Evolutionary conservation across 345 rosid genomes (phyloP), one percentile per base, ranked within the genome.

Genomic region (Erysimum cheiranthoides): DNA sequence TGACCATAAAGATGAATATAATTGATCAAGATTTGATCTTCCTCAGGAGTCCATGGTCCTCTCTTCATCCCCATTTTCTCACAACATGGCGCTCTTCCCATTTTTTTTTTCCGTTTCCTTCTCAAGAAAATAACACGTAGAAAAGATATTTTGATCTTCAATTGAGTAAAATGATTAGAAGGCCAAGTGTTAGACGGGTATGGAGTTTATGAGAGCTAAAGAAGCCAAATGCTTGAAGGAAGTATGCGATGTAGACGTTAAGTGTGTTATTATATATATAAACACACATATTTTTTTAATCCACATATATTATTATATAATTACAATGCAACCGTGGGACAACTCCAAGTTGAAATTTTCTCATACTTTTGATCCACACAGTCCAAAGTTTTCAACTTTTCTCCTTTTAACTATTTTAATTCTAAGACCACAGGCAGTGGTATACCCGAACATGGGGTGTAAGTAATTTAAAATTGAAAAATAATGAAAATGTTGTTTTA

Each of bases 11-110:
- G 79, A 18, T 79, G 84, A 78, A 89, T 84, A 77, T 86, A 80
- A 47, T 68, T 82, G 45, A 82, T 73, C 58, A 89, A 81, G 57
- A 87, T 73, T 16, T 69, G 86, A 68, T 87, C 95, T 79, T 89
- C 95, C 64, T 87, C 86, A 40, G 85, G 75, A 40, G 90, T 86
- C 95, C 95, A 89, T 7, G 95, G 92, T 49, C 95, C 95, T 78
- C 84, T 87, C 89, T 84, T 89, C 82, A 89, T 60, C 53, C 91
- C 94, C 87, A 84, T 85, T 68, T 87, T 87, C 77, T 87, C 94
- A 61, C 94, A 89, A 71, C 95, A 89, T 40, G 95, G 95, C 80
- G 95, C 88, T 85, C 95, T 82, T 68, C 80, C 95, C 95, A 89
- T 89, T 54, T 51, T 56, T 45, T 36, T 36, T 32, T 27, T 16